A percentile compares a stretch with the other conserved stretches of the same genome.
These are phyloP conservation scores for Cryptococcus maquisensis DNA, from an alignment of 1,284 basidiomycete genomes.

Conservation along the genomic window DNA sequence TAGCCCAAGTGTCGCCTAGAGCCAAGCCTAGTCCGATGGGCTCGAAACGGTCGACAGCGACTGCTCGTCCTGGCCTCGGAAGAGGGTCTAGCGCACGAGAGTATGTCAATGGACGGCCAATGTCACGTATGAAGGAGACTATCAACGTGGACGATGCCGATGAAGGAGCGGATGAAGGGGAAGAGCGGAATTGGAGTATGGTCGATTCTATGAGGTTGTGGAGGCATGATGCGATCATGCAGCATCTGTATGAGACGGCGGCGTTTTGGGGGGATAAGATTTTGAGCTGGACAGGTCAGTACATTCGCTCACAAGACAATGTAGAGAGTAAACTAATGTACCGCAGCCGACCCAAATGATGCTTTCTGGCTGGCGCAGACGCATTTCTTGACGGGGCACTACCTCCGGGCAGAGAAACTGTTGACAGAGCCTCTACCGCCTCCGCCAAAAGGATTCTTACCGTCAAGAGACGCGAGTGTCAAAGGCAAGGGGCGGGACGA, in stretches of 20 bases:
- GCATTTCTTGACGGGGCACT: conserved; percentile 92
- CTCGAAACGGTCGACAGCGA: neutral
- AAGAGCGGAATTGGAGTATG: conserved; percentile 66
- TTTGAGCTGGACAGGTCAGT: conserved; percentile 85
- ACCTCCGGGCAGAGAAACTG: conserved; percentile 86
- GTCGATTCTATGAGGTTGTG: conserved; percentile 93
- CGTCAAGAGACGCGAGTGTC: neutral
- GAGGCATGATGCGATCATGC: conserved; percentile 96
- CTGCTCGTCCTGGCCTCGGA: neutral
- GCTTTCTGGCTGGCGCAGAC: conserved; percentile 98
- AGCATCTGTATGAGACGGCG: conserved; percentile 95
- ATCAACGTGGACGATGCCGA: conserved; percentile 42
- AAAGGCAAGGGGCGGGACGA: conserved; percentile 20
- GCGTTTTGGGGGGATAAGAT: conserved; percentile 99
- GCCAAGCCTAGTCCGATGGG: conserved; percentile 12
- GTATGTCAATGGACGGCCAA: conserved; percentile 4
- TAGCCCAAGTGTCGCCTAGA: conserved; percentile 28
- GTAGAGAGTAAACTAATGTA: conserved; percentile 3
- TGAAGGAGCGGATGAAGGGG: conserved; percentile 50
- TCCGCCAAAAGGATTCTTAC: conserved; percentile 36
- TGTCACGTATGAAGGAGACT: conserved; percentile 2
- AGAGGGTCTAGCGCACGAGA: neutral
- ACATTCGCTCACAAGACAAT: neutral
- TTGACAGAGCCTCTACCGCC: conserved; percentile 65
- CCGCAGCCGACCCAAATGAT: conserved; percentile 81